Base-by-base conservation (phyloP, 176 grass and related monocot genomes). In the Musa acuminata region DNA sequence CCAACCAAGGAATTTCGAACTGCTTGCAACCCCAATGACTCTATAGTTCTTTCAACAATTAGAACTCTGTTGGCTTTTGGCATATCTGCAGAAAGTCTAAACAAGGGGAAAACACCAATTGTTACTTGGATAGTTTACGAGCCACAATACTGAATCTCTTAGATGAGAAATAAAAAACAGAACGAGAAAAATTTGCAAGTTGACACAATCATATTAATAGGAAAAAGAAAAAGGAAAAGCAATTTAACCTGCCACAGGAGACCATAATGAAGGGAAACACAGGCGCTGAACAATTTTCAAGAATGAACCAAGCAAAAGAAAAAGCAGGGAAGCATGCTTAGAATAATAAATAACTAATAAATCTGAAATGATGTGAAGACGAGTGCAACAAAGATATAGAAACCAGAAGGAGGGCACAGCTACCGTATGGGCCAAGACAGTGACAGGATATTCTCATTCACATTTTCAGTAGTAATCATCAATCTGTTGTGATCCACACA, bases 1-100 rank as follows among this genome's bases (percentile, higher is more conserved):
- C 91, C 91, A 84, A 95, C 91, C 80, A 90, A 82, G 51, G 85
- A 95, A 80, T 83, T 81, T 74, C 91, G 84, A 72, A 95, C 85
- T 71, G 82, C 80, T 86, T 95, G 85, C 67, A 95, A 72, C 19
- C 91, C 88, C 73, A 95, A 80, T 57, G 87, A 90, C 53, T 73
- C 85, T 27, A 90, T 95, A 71, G 87, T 85, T 60, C 87, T 84
- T 88, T 95, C 91, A 62, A 95, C 82, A 83, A 86, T 79, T 17
- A 80, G 48, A 82, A 95, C 69, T 84, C 84, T 90, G 62, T 83
- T 26, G 63, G 80, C 79, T 80, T 71, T 87, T 75, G 78, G 60
- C 75, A 81, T 90, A 68, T 82, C 70, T 77, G 84, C 86, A 74
- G 72, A 79, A 67, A 83, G 84, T 76, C 91, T 95, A 79, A 21